Evolutionary conservation across 768 basidiomycete species (phyloP).

Genomic region (Boletus sp.): DNA sequence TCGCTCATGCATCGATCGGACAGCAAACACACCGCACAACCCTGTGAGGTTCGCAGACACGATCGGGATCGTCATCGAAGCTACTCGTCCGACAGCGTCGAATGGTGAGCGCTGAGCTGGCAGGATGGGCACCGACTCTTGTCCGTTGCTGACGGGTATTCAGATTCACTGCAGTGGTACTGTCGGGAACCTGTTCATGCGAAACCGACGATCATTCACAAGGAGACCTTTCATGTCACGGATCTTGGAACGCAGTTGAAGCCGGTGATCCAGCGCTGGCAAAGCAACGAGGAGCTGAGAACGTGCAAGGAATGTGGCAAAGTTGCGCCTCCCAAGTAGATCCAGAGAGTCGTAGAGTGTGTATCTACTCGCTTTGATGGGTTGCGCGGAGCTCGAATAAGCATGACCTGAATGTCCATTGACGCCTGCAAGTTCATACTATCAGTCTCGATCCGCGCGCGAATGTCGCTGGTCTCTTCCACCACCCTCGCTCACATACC

Average conservation of each 20-base stretch:
- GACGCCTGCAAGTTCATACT: not conserved
- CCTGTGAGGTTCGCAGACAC: slow-evolving; percentile 90
- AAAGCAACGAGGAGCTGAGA: slow-evolving; percentile 57
- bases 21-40: slow-evolving; percentile 95
- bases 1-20: not conserved
- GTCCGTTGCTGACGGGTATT: not conserved
- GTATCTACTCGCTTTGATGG: not conserved
- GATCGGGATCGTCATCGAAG: slow-evolving; percentile 88
- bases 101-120: slow-evolving; percentile 70
- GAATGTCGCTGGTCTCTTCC: not conserved
- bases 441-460: not conserved
- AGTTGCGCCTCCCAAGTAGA: slow-evolving; percentile 50
- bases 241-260: slow-evolving; percentile 94
- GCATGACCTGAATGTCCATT: not conserved
- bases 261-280: slow-evolving; percentile 86
- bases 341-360: too few species aligned
- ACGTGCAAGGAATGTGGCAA: slow-evolving; percentile 70
- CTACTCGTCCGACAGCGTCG: slow-evolving; percentile 70
- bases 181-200: slow-evolving; percentile 63
- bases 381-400: slow-evolving; percentile 18
- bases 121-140: not conserved
- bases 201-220: slow-evolving; percentile 71
- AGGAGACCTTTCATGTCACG: slow-evolving; percentile 82
- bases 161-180: slow-evolving; percentile 93
- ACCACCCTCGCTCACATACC: slow-evolving; percentile 5